Conservation (phyloP, 2,329 filamentous ascomycete genomes). For the Aspergillus chevalieri region DNA sequence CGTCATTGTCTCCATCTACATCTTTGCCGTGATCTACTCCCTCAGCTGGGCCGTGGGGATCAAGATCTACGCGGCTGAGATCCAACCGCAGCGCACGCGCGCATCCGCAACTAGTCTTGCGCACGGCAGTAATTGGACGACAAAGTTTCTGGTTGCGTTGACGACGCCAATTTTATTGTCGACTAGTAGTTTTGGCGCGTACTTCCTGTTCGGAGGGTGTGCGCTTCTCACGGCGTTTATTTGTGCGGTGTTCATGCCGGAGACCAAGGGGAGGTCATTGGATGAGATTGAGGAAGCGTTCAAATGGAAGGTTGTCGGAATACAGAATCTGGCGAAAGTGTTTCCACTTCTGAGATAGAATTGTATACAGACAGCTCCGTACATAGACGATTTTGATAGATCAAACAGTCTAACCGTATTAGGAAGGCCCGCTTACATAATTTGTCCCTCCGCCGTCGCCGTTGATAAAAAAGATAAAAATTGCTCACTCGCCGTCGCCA, state of each 20-base stretch:
- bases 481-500: not conserved
- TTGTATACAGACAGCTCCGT: too few species aligned
- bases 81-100: conserved; percentile 51
- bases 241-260: conserved; percentile 43
- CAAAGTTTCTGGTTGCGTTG: conserved; percentile 42
- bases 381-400: too few species aligned
- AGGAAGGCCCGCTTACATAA: not conserved
- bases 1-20: conserved; percentile 23
- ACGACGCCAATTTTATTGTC: conserved; percentile 40
- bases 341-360: too few species aligned
- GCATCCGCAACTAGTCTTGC: conserved; percentile 51
- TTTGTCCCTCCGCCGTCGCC: not conserved
- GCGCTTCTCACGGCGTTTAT: conserved; percentile 35
- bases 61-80: conserved; percentile 54
- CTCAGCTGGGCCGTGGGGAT: conserved; percentile 50
- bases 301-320: conserved; percentile 14
- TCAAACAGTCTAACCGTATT: not conserved
- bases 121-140: conserved; percentile 47
- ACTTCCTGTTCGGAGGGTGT: conserved; percentile 43
- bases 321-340: too few species aligned
- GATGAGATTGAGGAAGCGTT: conserved; percentile 48
- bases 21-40: conserved; percentile 24
- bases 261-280: conserved; percentile 45
- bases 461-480: not conserved
- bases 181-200: conserved; percentile 39